Evolutionary conservation across 2,329 filamentous ascomycete species (phyloP).

Genomic region (Sporothrix globosa): DNA sequence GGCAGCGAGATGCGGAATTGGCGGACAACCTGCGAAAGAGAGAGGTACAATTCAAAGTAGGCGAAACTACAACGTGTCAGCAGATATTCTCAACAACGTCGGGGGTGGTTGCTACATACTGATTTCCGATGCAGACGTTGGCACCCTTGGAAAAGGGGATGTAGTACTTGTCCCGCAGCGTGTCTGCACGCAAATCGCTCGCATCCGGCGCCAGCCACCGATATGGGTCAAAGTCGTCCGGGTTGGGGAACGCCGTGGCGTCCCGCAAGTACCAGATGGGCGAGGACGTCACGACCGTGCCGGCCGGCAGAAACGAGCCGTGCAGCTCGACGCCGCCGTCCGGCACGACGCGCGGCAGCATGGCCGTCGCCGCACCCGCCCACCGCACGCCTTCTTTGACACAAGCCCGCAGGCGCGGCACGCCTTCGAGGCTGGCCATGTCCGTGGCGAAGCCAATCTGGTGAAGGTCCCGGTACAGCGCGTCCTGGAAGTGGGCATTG

Average conservation of each 20-base stretch:
- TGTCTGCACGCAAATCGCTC: neutral
- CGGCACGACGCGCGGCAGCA: conserved; percentile 33
- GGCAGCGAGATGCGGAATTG: neutral
- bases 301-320: conserved; percentile 25
- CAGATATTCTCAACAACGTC: neutral
- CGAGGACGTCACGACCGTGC: conserved; percentile 31
- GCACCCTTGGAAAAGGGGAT: conserved; percentile 33
- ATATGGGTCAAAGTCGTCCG: conserved; percentile 28
- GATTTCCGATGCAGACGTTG: conserved; percentile 32
- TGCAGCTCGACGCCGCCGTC: conserved; percentile 29
- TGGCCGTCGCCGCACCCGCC: conserved; percentile 32
- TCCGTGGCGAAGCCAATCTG: conserved; percentile 28
- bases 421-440: conserved; percentile 30
- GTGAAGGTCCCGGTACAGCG: conserved; percentile 24
- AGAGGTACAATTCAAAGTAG: conserved; percentile 3
- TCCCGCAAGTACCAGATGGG: conserved; percentile 33
- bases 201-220: conserved; percentile 30
- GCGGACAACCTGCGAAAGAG: neutral
- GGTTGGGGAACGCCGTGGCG: conserved; percentile 27
- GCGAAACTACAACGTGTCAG: neutral
- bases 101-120: too few relatives aligned
- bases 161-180: conserved; percentile 30
- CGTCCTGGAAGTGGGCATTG: conserved; percentile 28
- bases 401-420: conserved; percentile 28
- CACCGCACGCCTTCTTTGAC: conserved; percentile 34